A percentile compares a stretch with the other conserved stretches of the same genome.
Conservation (phyloP, 2,329 filamentous ascomycete genomes). For the Ceratocystis papillata region DNA sequence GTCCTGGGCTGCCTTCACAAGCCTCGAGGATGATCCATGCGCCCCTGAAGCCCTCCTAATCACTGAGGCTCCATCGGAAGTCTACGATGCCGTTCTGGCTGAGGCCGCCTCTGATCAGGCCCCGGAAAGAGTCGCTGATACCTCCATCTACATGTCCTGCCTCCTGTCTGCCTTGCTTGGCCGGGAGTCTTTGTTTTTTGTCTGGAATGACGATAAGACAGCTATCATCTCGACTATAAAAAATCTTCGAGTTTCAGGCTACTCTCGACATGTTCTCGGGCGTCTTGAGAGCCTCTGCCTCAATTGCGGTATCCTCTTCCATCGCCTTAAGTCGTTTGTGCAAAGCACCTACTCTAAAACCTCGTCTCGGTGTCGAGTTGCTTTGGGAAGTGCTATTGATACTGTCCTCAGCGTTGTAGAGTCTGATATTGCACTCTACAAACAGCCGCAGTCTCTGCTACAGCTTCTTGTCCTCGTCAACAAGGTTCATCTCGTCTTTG, state of each 20-base stretch:
- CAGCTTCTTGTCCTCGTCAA: constrained; percentile 43
- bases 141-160: constrained; percentile 43
- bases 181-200: constrained; percentile 60
- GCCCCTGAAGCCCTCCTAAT: constrained; percentile 46
- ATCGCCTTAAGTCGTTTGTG: constrained; percentile 39
- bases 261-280: constrained; percentile 41
- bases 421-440: constrained; percentile 38
- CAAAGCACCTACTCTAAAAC: constrained; percentile 38
- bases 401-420: constrained; percentile 42
- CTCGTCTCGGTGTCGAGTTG: constrained; percentile 40
- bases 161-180: constrained; percentile 59
- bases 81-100: constrained; percentile 54
- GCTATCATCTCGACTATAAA: constrained; percentile 43
- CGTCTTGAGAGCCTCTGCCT: constrained; percentile 40
- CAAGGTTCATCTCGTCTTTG: constrained; percentile 40
- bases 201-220: constrained; percentile 43
- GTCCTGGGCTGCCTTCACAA: constrained; percentile 60
- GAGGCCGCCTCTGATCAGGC: constrained; percentile 34
- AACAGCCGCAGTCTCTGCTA: constrained; percentile 39
- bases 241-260: constrained; percentile 45
- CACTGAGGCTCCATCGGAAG: constrained; percentile 54
- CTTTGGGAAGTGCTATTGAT: constrained; percentile 42
- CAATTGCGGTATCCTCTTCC: constrained; percentile 39
- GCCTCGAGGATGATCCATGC: constrained; percentile 26
- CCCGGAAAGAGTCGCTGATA: constrained; percentile 35